Evolutionary conservation across 2,329 filamentous ascomycete species (phyloP).

Genomic region (Ascochyta viciae-villosae): DNA sequence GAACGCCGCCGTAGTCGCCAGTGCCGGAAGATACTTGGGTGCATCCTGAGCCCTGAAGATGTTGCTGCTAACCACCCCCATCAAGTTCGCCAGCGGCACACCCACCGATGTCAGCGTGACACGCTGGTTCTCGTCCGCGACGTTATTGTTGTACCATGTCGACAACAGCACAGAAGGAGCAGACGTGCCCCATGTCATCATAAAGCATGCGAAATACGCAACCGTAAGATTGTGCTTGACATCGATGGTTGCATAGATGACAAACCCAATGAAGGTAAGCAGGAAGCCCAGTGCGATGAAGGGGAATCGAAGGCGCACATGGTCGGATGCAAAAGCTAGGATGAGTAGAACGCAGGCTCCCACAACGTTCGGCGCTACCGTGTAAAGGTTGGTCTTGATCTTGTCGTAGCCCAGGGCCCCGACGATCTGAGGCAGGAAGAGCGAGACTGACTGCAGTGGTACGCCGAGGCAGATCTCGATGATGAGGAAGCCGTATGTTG

Average conservation of each 20-base stretch:
- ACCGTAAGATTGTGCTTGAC: conserved; percentile 67
- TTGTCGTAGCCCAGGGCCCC: conserved; percentile 59
- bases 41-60: conserved; percentile 70
- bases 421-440: conserved; percentile 67
- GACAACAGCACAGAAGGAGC: conserved; percentile 74
- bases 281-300: conserved; percentile 77
- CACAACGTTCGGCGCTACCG: conserved; percentile 78
- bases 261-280: conserved; percentile 78
- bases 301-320: conserved; percentile 70
- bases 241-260: conserved; percentile 76
- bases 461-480: conserved; percentile 68
- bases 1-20: conserved; percentile 70
- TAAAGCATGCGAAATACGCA: conserved; percentile 78
- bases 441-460: conserved; percentile 62
- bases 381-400: conserved; percentile 80
- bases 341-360: conserved; percentile 76
- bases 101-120: conserved; percentile 74
- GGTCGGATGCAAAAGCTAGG: conserved; percentile 75
- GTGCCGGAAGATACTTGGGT: conserved; percentile 71
- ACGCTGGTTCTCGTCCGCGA: conserved; percentile 76
- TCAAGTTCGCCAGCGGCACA: conserved; percentile 77
- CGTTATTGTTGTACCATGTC: conserved; percentile 83
- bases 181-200: conserved; percentile 83
- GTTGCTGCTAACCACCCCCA: conserved; percentile 74
- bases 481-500: conserved; percentile 60